Base-by-base conservation (phyloP, 371 early-diverging fungal genomes). In the Fennellomyces sp. region DNA sequence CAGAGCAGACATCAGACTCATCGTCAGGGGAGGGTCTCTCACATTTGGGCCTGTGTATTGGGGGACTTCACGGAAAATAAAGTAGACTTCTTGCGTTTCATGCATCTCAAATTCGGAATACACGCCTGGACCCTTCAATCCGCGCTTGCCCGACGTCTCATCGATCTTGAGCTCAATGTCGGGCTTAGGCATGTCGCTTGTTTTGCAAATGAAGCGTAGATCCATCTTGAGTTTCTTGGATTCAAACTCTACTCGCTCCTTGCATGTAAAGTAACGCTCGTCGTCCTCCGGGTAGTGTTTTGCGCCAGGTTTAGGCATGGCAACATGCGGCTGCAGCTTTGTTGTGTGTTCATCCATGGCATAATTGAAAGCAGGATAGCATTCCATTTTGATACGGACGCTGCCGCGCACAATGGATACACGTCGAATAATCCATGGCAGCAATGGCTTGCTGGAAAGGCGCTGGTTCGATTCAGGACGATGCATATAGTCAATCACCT, bases 301-400 rank as follows among this genome's bases (percentile, higher is more conserved):
- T 3, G 13, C 13, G 12, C 5, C 7, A 25, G 41, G 8, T 19
- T 2, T 41, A 54, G 21, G 61, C 62, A 10, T 19, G 13, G 45
- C 42, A 10, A 25, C 48, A 26, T 35, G 23, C 33, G 65, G 50
- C 25, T 64, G 58, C 35, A 68, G 58, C n/a, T 79, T 61, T 6
- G 88, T 80, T 2, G 70, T 71, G 57, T 93, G 93, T 6, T 42
- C 33, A 38, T 81, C 76, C 17, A 70, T 72, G 1, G 85, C 92
- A 69, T 92, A 93, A 56, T 90, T 83, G 63, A 93, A 93, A 1
- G 91, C 88, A 1, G 94, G 94, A 63, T 80, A 89, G 50, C 87
- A 86, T 48, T 88, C 88, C 52, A 91, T 65, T 5, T 77, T 66
- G 52, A 91, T 84, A 0, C 59, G 52, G 27, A 87, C 81, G 10